Percentiles rank a stretch among this genome's conserved stretches.
Conservation (phyloP, 306 rosid species). For the Pyrus betulifolia region DNA sequence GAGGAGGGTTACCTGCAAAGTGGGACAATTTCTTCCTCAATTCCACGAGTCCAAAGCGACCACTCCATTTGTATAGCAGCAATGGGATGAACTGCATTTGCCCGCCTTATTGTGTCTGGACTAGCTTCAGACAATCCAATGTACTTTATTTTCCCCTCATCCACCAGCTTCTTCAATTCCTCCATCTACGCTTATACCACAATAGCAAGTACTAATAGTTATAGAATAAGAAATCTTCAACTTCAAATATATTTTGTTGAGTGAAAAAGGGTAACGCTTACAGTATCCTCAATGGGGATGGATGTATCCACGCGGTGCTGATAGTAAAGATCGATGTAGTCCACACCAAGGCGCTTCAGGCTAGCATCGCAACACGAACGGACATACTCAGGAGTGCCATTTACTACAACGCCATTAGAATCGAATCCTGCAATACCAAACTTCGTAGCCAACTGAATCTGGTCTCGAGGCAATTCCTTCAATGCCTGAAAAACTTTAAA, state of each 20-base stretch:
- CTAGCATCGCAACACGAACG: conserved; percentile 64
- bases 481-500: conserved; percentile 33
- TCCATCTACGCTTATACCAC: not conserved
- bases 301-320: conserved; percentile 64
- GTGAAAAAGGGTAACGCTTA: conserved; percentile 12
- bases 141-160: conserved; percentile 55
- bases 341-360: conserved; percentile 58
- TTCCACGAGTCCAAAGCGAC: conserved; percentile 61
- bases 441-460: conserved; percentile 65
- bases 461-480: conserved; percentile 58
- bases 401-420: conserved; percentile 14
- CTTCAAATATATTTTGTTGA: not conserved
- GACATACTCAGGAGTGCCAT: conserved; percentile 69
- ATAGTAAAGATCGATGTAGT: conserved; percentile 74
- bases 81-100: conserved; percentile 71
- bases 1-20: conserved; percentile 42
- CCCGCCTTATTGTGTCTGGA: conserved; percentile 57
- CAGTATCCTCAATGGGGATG: conserved; percentile 72
- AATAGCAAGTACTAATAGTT: not conserved
- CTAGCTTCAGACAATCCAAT: conserved; percentile 64
- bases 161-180: conserved; percentile 21
- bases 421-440: conserved; percentile 45
- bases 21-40: conserved; percentile 55
- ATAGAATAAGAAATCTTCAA: not conserved
- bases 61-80: conserved; percentile 63